Base-by-base conservation (phyloP, 805 yeast species). In the Schwanniomyces vanrijiae region DNA sequence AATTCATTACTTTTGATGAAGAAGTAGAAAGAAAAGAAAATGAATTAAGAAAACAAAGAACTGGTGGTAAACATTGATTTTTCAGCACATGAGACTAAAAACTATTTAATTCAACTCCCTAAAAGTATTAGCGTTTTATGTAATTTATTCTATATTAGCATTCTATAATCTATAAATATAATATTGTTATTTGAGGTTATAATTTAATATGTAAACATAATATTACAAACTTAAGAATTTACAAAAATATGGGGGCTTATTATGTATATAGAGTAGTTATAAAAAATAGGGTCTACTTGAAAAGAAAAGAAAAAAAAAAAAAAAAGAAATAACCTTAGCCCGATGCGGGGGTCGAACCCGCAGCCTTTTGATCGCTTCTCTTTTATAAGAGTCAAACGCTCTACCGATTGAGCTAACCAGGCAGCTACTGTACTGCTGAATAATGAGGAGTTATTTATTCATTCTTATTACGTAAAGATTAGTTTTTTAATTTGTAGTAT, bases 1-100 rank as follows among this genome's bases (percentile, higher is more conserved):
- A 94, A 69, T 91, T 92, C 66, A 87, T 94, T 55, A 78, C 79
- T 40, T 94, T 85, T 69, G 97, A 92, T 65, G 84, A 90, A 39
- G 87, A 81, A 57, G 86, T 83, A 46, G 96, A 90, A 74, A 75
- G 72, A 61, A 81, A 84, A 68, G 86, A 86, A 66, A 77, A 72
- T 33, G 82, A 76, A 61, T 72, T 86, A 61, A 84, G 96, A 75
- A 70, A 63, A 45, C 71, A 86, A 68, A 84, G 92, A 76, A 88
- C 94, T 16, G 76, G 78, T 38, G 92, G 92, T 56, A 74, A 78
- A 66, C 81, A 86, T 68, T 86, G 68, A 51, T 20, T 31, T 16
- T 31, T 31, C 5, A 13, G 11, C 20, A 28, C 33, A 28, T 13
- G 33, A 13, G 13, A 5, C 33, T 5, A 28, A 31, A 31, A 14